These are phyloP conservation scores for Fistulinella staudtii DNA, from an alignment of 1,284 basidiomycete species.

Conservation along the genomic window DNA sequence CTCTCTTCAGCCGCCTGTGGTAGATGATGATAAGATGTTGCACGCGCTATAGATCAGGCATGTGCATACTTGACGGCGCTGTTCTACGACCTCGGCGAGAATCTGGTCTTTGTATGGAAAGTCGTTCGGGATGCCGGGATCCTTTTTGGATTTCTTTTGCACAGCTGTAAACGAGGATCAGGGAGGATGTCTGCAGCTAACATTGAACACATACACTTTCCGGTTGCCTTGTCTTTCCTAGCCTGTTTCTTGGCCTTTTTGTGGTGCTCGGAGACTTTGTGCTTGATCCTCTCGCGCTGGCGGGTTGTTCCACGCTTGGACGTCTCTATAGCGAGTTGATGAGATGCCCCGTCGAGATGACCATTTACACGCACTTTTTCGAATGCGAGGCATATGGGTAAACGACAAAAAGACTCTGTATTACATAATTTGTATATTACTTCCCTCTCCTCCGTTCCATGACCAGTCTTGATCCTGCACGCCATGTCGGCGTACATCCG, in stretches of 20 bases:
- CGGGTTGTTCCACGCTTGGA: slow-evolving; percentile 75
- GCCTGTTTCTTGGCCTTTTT: slow-evolving; percentile 77
- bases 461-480: slow-evolving; percentile 30
- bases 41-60: not conserved
- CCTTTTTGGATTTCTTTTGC: slow-evolving; percentile 61
- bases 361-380: slow-evolving; percentile 54
- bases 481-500: slow-evolving; percentile 58
- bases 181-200: not conserved
- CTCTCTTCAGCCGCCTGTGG: slow-evolving; percentile 65
- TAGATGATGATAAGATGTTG: not conserved
- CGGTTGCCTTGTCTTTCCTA: slow-evolving; percentile 77
- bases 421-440: slow-evolving; percentile 24
- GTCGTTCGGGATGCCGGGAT: slow-evolving; percentile 95
- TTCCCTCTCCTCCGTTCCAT: slow-evolving; percentile 8
- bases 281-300: slow-evolving; percentile 73
- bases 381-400: slow-evolving; percentile 63
- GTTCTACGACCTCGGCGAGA: slow-evolving; percentile 83
- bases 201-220: slow-evolving; percentile 72
- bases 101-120: slow-evolving; percentile 98
- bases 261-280: slow-evolving; percentile 75
- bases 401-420: not conserved
- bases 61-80: slow-evolving; percentile 60
- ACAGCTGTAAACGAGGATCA: slow-evolving; percentile 14
- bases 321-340: slow-evolving; percentile 56
- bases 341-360: not conserved